Base-by-base conservation (phyloP, 208 protist species). In the Phytomonas francai region DNA sequence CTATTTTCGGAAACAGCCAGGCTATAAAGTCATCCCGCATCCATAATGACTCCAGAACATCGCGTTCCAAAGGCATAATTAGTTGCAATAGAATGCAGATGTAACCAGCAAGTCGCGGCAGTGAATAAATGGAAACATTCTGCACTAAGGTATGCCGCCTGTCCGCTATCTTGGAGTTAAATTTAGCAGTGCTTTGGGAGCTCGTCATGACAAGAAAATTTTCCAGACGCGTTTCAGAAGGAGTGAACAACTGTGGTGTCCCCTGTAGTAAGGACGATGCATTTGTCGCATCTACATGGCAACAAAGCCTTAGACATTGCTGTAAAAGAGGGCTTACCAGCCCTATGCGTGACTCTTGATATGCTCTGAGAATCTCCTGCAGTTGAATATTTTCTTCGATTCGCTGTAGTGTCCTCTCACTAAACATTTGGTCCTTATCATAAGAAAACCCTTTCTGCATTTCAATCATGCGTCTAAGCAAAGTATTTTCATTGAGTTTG, bases 391-490 rank as follows among this genome's bases (percentile, higher is more conserved):
- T 82, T 19, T 61, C 70, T 30, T 77, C 70, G 49, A 81, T 51
- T 5, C 67, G 57, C 59, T 39, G 71, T 16, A 73, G 16, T 65
- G 68, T 70, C 67, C 78, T 72, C 65, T 78, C 73, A 25, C 78
- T 73, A 66, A 82, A 82, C 0, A 72, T 77, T 67, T 85, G 73
- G 19, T 68, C 73, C 0, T 71, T 75, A 36, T 74, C 29, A 61
- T 79, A 77, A 58, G 76, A 66, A 49, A 76, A 77, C 30, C 78
- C 71, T 12, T 78, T 64, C 61, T 78, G 82, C 58, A 86, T 67
- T 71, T 95, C 89, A 11, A 84, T 72, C 72, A 95, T 82, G 51
- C 87, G 89, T 11, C 87, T 79, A 58, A 93, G 82, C 8, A 82
- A 80, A 12, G 73, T 73, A 45, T 75, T 84, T 65, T 71, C 61